Conservation (phyloP, 176 grass and related monocot species). For the Dendrocalamus sinicus region DNA sequence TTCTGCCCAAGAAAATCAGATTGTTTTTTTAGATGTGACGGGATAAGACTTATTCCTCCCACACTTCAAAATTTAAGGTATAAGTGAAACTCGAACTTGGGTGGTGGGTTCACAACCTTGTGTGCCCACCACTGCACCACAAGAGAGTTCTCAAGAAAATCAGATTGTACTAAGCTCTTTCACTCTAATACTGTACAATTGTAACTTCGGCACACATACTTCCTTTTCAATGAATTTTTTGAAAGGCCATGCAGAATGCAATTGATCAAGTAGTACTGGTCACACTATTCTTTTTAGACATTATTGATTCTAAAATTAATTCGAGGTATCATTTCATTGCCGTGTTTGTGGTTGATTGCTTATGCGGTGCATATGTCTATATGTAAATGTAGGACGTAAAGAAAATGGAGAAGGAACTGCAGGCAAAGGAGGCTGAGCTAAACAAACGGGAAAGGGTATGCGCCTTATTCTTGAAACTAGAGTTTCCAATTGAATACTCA, state of each 20-base stretch:
- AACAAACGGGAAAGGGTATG: conserved; percentile 89
- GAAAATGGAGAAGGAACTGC: conserved; percentile 86
- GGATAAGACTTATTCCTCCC: no score
- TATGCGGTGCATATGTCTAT: conserved; percentile 17
- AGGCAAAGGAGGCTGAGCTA: conserved; percentile 85
- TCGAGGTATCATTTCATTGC: conserved; percentile 30
- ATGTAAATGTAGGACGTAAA: conserved; percentile 59
- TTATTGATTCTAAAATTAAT: neutral
- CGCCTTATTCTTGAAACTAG: conserved; percentile 17
- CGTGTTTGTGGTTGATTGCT: conserved; percentile 12
- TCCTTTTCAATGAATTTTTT: neutral
- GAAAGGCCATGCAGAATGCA: neutral
- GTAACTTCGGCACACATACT: neutral
- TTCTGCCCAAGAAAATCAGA: conserved; percentile 13
- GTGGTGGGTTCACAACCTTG: no score
- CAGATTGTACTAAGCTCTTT: neutral
- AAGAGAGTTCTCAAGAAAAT: neutral
- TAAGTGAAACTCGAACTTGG: no score
- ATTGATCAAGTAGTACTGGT: neutral
- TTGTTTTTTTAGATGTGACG: no score
- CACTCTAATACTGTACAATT: neutral
- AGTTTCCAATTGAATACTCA: neutral
- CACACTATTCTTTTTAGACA: conserved; percentile 22
- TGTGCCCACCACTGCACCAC: no score
- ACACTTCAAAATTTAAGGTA: no score